Evolutionary conservation across 2,329 filamentous ascomycete species (phyloP), one percentile per base, ranked within the genome.

Genomic region (Penicillium janthinellum): DNA sequence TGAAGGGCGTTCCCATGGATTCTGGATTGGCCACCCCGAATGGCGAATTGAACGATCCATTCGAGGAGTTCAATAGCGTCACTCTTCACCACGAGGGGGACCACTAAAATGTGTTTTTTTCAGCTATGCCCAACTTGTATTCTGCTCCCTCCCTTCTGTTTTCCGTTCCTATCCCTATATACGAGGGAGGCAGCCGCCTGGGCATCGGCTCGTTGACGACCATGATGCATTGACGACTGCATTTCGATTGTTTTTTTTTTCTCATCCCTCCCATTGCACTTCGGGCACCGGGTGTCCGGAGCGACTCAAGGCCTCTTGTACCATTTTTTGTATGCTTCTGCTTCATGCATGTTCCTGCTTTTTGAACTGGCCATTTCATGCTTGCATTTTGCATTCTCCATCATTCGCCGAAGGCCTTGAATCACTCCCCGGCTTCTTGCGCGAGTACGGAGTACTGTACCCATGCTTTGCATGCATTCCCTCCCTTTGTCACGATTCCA

Each of bases 1-100:
- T 82, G 50, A 92, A 91, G 78, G 92, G 92, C 1, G 91, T 96
- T 12, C 92, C 92, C 8, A 81, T 96, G 61, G 92, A 96, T 72
- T 94, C 90, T 45, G 91, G 91, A 1, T 82, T 96, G 55, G 86
- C 90, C 1, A 98, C 94, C 2, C 94, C 94, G 1, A 91, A 90
- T 47, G 90, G 84, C 39, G 94, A 97, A 73, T 74, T 89, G 39
- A 83, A 86, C 3, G 95, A 99, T 83, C 95, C 95, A 1, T 99
- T 99, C 73, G 91, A 97, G 77, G 95, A 98, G 76, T 99, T 99
- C 79, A 99, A 98, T 82, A 96, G 92, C 73, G 93, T 99, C 44
- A 99, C 95, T 53, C 82, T 99, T 62, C 94, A 98, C 76, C 95
- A 99, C 73, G 95, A 98, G 58, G 95, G 92, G 15, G 94, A 97